Percentiles rank a stretch among this genome's conserved stretches.
phyloP scores from a whole-genome alignment of 352 stramenopile species.

The Globisporangium camurandrum region DNA sequence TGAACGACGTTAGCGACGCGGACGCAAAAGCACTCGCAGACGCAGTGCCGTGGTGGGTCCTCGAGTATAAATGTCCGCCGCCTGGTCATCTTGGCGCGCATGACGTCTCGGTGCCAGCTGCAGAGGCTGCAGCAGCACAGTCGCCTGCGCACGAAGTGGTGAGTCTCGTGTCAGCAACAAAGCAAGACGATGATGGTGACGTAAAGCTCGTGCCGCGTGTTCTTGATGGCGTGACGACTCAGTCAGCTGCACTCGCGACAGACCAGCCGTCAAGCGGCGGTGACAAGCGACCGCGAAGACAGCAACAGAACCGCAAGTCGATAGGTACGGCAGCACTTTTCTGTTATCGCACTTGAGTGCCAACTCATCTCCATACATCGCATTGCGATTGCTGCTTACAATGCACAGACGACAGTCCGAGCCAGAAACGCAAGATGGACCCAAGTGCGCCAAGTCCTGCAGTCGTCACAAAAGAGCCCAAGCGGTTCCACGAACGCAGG shows the following conservation, averaged over 20 bases:
- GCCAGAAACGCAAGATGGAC: slow-evolving; percentile 70
- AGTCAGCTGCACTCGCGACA: neutral
- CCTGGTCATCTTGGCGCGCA: slow-evolving; percentile 44
- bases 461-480: slow-evolving; percentile 39
- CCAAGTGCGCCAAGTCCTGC: slow-evolving; percentile 20
- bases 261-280: neutral
- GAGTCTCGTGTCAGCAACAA: slow-evolving; percentile 1
- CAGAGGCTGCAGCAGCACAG: slow-evolving; percentile 8
- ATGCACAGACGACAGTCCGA: slow-evolving; percentile 42
- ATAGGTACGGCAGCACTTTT: slow-evolving; percentile 1
- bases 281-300: slow-evolving; percentile 3
- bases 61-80: slow-evolving; percentile 49
- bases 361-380: neutral
- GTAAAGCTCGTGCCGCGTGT: neutral
- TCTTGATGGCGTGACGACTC: neutral
- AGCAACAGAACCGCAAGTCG: slow-evolving; percentile 3
- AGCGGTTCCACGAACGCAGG: slow-evolving; percentile 51
- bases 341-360: no score
- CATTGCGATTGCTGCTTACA: slow-evolving; percentile 3
- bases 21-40: neutral
- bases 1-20: no score
- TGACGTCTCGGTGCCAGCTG: slow-evolving; percentile 30
- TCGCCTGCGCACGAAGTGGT: neutral
- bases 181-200: neutral
- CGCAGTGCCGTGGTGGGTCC: slow-evolving; percentile 41